Base-by-base conservation (phyloP, 2,329 filamentous ascomycete genomes). In the Aspergillus sp. region DNA sequence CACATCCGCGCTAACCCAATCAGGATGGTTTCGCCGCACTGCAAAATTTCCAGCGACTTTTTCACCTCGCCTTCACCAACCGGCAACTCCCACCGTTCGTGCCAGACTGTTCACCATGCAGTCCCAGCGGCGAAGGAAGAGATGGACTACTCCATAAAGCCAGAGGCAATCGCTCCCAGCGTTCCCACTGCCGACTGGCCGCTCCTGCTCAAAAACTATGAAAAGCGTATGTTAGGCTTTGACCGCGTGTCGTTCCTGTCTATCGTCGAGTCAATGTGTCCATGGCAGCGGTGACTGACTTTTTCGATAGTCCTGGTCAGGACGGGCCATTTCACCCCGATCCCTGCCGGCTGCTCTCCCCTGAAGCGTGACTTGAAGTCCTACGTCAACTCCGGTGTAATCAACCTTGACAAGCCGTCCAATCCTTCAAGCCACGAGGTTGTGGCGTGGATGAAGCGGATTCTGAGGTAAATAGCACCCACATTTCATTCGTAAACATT, bases 351-450 rank as follows among this genome's bases (percentile, higher is more conserved):
- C 57, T 93, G 84, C 69, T 79, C 84, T 43, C 91, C 91, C 35
- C 70, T 93, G 58, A 88, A 86, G 67, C 84, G 91, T 63, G 89
- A 96, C 62, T 75, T 98, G 57, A 95, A 95, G 73, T 86, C 83
- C 44, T 98, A 96, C 69, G 80, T 98, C 60, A 89, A 83, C 62
- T 93, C 86, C 44, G 91, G 91, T 67, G 89, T 98, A 38, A 96
- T 98, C 68, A 98, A 98, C 70, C 80, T 95, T 50, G 85, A 93
- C 69, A 93, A 93, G 71, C 91, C 89, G 36, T 93, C 88, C 33
- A 98, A 98, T 71, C 89, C 89, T 34, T 95, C 88, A 48, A 91
- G 82, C 55, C 91, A 98, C 74, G 91, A 98, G 72, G 91, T 98
- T 47, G 91, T 98, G 57, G 89, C 91, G 47, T 98, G 91, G 91